phyloP scores from a whole-genome alignment of 176 grass and related monocot genomes.

The Rhynchospora breviuscula region DNA sequence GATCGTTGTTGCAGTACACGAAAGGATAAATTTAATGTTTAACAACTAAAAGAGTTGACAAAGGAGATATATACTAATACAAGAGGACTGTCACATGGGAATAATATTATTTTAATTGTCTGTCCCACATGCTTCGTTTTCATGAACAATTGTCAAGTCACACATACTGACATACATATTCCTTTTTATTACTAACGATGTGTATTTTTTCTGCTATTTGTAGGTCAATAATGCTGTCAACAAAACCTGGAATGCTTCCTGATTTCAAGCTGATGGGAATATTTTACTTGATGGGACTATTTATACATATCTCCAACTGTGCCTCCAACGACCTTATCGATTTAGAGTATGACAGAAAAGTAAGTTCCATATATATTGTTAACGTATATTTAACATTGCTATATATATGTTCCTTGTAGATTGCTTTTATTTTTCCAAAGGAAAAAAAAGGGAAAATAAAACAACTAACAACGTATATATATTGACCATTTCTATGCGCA shows the following conservation, averaged over 20 bases:
- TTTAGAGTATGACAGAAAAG: background rate
- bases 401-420: background rate
- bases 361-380: background rate
- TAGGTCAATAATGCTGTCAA: conserved; percentile 10
- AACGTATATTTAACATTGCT: too few relatives aligned
- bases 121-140: background rate
- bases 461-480: background rate
- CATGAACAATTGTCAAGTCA: background rate
- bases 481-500: background rate
- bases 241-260: conserved; percentile 10
- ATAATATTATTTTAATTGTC: background rate
- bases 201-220: background rate
- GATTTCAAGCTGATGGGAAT: background rate
- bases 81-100: background rate
- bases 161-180: background rate
- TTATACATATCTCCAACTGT: background rate
- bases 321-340: background rate
- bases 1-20: background rate
- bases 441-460: background rate
- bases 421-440: background rate
- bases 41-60: background rate
- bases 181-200: background rate
- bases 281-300: background rate
- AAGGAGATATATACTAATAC: background rate
- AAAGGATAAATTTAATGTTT: too few relatives aligned